Base-by-base conservation (phyloP, 352 stramenopile genomes). In the Pythium periplocum region DNA sequence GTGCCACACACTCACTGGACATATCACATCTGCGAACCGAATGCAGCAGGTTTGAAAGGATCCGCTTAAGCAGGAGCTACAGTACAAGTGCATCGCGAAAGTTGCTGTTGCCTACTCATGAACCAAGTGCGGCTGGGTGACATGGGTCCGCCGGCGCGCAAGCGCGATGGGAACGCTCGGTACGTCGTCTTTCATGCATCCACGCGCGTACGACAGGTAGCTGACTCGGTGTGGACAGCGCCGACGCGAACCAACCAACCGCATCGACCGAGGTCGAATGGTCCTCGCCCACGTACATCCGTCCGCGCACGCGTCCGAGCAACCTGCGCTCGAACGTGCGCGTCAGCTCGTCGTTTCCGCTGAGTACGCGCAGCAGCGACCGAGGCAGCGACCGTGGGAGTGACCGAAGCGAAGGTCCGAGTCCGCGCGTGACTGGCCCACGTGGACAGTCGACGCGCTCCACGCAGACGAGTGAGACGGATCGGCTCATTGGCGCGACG, bases 221-320 rank as follows among this genome's bases (percentile, higher is more conserved):
- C 17, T 26, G 17, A 26, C 17, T 26, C 17, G 17, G 17, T 26
- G 17, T 26, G 17, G 17, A 26, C 17, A 26, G 17, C 17, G 17
- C 17, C 17, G 17, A 26, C 17, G 17, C 17, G 17, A 42, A 42
- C 38, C 7, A 12, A 42, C 38, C 38, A 42, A 42, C 38, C 7
- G 38, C 38, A 42, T 8, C 38, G 38, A 12, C 38, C 7, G 38
- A 51, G 1, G 50, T 68, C 11, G 61, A 60, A 51, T 68, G 61
- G 61, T 61, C 78, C 7, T 73, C 75, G 3, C 69, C 69, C 3
- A 67, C 63, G 30, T 71, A 57, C 46, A 66, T 74, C 9, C 75
- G 38, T 8, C 12, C 38, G 70, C 6, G 55, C 62, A 10, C 63
- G 73, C 69, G 76, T 0, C 74, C 74, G 2, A 86, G 73, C 48